A percentile compares a stretch with the other conserved stretches of the same genome.
Evolutionary conservation across 2,329 filamentous ascomycete genomes (phyloP).

Genomic region (Scedosporium aurantiacum): DNA sequence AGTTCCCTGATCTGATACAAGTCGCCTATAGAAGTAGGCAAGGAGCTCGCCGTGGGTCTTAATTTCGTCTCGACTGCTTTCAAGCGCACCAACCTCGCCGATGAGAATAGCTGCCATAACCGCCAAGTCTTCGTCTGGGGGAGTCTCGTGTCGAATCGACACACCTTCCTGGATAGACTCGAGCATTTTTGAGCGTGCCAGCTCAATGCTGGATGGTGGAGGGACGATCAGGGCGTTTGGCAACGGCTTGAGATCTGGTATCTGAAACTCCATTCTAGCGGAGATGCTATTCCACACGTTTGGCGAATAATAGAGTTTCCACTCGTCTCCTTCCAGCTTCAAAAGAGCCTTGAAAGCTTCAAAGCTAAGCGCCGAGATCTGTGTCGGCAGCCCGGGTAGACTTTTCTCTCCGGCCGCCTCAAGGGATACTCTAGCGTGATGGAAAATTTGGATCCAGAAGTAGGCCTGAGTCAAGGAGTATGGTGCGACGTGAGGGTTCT

Average conservation of each 20-base stretch:
- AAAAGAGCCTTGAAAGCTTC: constrained; percentile 15
- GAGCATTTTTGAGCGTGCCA: not conserved
- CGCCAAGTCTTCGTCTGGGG: not conserved
- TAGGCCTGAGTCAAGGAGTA: constrained; percentile 23
- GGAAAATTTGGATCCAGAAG: constrained; percentile 20
- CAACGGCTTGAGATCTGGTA: constrained; percentile 17
- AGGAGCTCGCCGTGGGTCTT: not conserved
- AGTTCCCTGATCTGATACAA: not conserved
- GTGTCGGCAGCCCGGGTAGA: not conserved
- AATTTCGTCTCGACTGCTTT: not conserved
- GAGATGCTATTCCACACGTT: constrained; percentile 16
- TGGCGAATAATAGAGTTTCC: constrained; percentile 17
- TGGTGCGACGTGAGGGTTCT: constrained; percentile 11
- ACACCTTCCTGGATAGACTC: no score
- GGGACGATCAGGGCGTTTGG: constrained; percentile 15
- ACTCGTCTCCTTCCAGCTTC: constrained; percentile 15
- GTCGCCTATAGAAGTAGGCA: not conserved
- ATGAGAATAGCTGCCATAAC: not conserved
- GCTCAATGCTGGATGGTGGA: not conserved
- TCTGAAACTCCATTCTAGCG: constrained; percentile 16
- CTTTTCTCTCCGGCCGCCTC: not conserved
- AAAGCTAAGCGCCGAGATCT: not conserved
- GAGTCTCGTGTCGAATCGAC: not conserved
- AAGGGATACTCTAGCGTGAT: constrained; percentile 12
- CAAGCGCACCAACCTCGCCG: not conserved